Evolutionary conservation across 495 filamentous ascomycete genomes (phyloP).

Genomic region (Peziza echinospora): DNA sequence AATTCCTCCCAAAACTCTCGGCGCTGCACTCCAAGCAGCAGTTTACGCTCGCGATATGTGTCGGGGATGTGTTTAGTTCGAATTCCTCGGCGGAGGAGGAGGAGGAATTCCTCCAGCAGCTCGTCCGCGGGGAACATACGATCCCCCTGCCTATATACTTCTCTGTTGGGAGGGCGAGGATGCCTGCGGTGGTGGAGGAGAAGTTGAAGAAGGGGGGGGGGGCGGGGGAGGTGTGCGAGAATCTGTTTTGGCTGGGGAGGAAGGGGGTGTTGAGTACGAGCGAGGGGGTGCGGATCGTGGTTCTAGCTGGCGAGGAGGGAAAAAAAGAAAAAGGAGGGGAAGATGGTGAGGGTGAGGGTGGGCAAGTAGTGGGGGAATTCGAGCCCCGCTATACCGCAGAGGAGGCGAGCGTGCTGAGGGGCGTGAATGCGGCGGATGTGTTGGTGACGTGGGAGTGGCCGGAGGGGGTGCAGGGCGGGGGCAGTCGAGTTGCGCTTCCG

Average conservation of each 20-base stretch:
- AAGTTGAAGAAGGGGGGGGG: slow-evolving; percentile 51
- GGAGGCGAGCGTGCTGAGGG: slow-evolving; percentile 54
- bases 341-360: slow-evolving; percentile 25
- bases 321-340: slow-evolving; percentile 29
- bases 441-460: slow-evolving; percentile 78
- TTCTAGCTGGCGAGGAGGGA: slow-evolving; percentile 48
- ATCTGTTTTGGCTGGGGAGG: slow-evolving; percentile 73
- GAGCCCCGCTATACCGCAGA: slow-evolving; percentile 47
- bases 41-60: slow-evolving; percentile 64
- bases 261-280: slow-evolving; percentile 67
- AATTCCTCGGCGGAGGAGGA: slow-evolving; percentile 6
- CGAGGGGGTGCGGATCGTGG: slow-evolving; percentile 65
- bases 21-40: slow-evolving; percentile 62
- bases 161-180: slow-evolving; percentile 41
- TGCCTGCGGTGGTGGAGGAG: slow-evolving; percentile 47
- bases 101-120: slow-evolving; percentile 9
- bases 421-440: slow-evolving; percentile 59
- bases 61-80: slow-evolving; percentile 54
- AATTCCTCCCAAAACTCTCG: slow-evolving; percentile 55
- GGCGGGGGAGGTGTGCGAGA: slow-evolving; percentile 65
- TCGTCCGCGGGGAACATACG: slow-evolving; percentile 32
- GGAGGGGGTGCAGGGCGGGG: slow-evolving; percentile 33
- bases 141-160: slow-evolving; percentile 77
- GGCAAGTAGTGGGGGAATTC: neutral
- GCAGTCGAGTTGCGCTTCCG: slow-evolving; percentile 6